A percentile compares a stretch with the other conserved stretches of the same genome.
These are phyloP conservation scores for Diplodia sapinea DNA, from an alignment of 2,329 filamentous ascomycete species.

Conservation along the genomic window DNA sequence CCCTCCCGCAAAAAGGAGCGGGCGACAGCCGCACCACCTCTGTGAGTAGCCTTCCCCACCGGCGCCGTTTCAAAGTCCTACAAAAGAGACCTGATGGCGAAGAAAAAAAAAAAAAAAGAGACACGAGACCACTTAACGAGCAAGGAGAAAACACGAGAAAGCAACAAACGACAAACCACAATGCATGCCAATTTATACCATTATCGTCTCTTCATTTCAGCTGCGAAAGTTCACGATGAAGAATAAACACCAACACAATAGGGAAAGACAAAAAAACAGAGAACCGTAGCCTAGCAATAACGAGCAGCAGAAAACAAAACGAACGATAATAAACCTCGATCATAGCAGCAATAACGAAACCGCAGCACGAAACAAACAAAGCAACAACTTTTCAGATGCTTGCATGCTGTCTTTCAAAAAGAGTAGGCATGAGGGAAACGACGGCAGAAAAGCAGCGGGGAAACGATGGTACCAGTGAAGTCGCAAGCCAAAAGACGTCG, in stretches of 20 bases:
- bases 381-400: neutral
- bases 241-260: neutral
- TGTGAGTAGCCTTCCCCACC: too few relatives aligned
- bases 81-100: too few relatives aligned
- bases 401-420: neutral
- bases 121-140: neutral
- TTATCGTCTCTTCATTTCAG: constrained; percentile 23
- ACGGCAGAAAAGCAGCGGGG: neutral
- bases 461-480: neutral
- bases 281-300: neutral
- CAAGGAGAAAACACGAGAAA: neutral
- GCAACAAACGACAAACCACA: neutral
- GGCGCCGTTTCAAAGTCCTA: too few relatives aligned
- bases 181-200: constrained; percentile 12
- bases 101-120: too few relatives aligned
- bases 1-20: too few relatives aligned
- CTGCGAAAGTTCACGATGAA: neutral
- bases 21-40: too few relatives aligned
- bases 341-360: neutral
- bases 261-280: neutral
- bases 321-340: neutral
- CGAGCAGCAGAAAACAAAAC: neutral
- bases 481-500: neutral
- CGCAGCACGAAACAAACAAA: neutral
- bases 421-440: neutral